A percentile compares a stretch with the other conserved stretches of the same genome.
phyloP scores from a whole-genome alignment of 169 alveolate genomes.

The Eimeria necatrix region DNA sequence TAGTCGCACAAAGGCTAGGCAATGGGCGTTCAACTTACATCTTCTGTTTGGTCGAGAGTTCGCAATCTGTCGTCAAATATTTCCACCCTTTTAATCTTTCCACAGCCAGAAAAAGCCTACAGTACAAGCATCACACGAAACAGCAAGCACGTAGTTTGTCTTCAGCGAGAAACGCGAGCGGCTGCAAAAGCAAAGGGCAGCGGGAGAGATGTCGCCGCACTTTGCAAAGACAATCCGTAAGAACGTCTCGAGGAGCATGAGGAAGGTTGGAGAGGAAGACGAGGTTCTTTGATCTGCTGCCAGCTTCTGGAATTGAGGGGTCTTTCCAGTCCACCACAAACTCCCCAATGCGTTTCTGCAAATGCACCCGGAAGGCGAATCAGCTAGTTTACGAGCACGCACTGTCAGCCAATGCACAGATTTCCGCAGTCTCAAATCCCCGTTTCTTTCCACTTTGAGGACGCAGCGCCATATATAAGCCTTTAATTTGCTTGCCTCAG shows the following conservation, averaged over 20 bases:
- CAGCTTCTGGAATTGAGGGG: slow-evolving; percentile 68
- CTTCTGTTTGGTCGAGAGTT: slow-evolving; percentile 78
- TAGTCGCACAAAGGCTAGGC: neutral
- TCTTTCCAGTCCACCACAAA: slow-evolving; percentile 72
- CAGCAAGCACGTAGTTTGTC: neutral
- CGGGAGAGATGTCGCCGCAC: neutral
- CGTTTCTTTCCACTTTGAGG: no score
- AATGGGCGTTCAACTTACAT: neutral
- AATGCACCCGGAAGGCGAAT: neutral
- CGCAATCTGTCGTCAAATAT: slow-evolving; percentile 81
- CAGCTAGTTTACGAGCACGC: no score
- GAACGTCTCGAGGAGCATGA: slow-evolving; percentile 73
- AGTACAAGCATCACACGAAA: neutral
- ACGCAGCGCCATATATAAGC: no score
- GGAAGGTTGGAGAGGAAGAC: slow-evolving; percentile 80
- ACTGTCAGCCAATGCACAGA: no score
- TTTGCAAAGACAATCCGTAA: slow-evolving; percentile 56
- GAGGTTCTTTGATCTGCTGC: slow-evolving; percentile 75
- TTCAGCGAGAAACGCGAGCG: neutral
- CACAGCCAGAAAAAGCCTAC: slow-evolving; percentile 81
- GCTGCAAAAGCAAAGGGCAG: neutral
- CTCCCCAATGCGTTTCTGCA: slow-evolving; percentile 80
- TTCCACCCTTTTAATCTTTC: slow-evolving; percentile 69
- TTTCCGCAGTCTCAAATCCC: no score
- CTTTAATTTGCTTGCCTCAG: slow-evolving; percentile 60